Conservation (phyloP, 2,329 filamentous ascomycete species). For the Penicillium sp. region DNA sequence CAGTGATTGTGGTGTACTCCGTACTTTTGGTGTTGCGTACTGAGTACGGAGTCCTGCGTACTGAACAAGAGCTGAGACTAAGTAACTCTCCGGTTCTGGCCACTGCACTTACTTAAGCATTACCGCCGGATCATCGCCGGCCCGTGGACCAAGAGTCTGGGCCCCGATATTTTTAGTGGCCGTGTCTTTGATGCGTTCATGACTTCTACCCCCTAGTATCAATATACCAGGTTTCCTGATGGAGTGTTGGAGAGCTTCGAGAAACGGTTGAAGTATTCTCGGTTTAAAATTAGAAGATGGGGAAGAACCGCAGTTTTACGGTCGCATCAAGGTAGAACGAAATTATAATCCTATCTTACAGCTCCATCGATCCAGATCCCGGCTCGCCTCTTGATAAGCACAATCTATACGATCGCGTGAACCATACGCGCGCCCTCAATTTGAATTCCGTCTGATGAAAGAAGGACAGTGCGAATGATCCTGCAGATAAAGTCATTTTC, state of each 20-base stretch:
- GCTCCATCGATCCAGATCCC: not conserved
- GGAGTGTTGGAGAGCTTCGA: not conserved
- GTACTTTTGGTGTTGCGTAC: not conserved
- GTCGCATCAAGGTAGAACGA: not conserved
- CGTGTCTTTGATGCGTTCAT: constrained; percentile 9
- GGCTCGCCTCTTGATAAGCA: constrained; percentile 18
- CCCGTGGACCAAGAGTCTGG: constrained; percentile 9
- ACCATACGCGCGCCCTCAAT: constrained; percentile 7
- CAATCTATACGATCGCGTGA: constrained; percentile 3
- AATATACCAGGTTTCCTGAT: not conserved
- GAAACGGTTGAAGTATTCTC: no score
- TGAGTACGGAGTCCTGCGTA: no score
- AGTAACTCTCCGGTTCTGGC: not conserved
- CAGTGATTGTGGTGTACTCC: not conserved
- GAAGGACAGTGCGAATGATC: constrained; percentile 16
- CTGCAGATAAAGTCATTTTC: constrained; percentile 7
- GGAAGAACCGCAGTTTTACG: not conserved
- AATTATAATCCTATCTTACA: not conserved
- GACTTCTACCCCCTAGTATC: not conserved
- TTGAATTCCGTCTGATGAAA: constrained; percentile 21
- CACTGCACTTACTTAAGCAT: constrained; percentile 12
- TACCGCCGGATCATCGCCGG: constrained; percentile 21
- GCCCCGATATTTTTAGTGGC: constrained; percentile 3
- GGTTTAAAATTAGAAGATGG: not conserved
- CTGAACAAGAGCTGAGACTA: not conserved